phyloP scores from a whole-genome alignment of 2,329 filamentous ascomycete genomes.

The Metarhizium brunneum region DNA sequence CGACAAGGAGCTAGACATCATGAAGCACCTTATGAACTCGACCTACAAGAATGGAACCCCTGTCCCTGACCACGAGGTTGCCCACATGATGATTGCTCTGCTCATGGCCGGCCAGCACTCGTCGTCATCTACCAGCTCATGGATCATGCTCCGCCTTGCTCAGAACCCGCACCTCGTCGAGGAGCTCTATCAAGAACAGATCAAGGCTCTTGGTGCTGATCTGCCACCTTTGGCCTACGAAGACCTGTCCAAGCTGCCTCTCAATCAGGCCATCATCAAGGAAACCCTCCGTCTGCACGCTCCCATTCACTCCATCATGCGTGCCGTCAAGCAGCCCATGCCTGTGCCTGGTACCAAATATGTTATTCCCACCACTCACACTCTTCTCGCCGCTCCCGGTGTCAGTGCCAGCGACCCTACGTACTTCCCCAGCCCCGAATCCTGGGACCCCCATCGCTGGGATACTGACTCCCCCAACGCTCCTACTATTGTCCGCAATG shows the following conservation, averaged over 20 bases:
- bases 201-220: slow-evolving; percentile 60
- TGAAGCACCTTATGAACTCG: slow-evolving; percentile 82
- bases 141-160: slow-evolving; percentile 77
- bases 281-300: slow-evolving; percentile 87
- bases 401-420: slow-evolving; percentile 62
- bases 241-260: slow-evolving; percentile 64
- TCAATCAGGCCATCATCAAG: slow-evolving; percentile 79
- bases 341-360: slow-evolving; percentile 73
- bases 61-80: slow-evolving; percentile 76
- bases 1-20: slow-evolving; percentile 62
- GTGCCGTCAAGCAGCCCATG: slow-evolving; percentile 84
- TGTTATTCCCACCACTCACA: slow-evolving; percentile 71
- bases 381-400: slow-evolving; percentile 75
- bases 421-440: slow-evolving; percentile 73
- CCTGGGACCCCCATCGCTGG: slow-evolving; percentile 92
- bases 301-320: slow-evolving; percentile 91
- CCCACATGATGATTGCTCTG: slow-evolving; percentile 89
- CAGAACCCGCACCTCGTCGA: slow-evolving; percentile 68
- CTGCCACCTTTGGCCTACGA: slow-evolving; percentile 70
- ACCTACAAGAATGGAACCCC: slow-evolving; percentile 73
- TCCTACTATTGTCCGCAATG: slow-evolving; percentile 34
- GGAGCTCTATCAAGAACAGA: slow-evolving; percentile 76
- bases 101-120: slow-evolving; percentile 91
- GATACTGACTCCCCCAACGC: slow-evolving; percentile 52
- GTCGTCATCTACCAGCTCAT: slow-evolving; percentile 73